phyloP scores from a whole-genome alignment of 2,329 filamentous ascomycete species.

The Microdochium trichocladiopsis region DNA sequence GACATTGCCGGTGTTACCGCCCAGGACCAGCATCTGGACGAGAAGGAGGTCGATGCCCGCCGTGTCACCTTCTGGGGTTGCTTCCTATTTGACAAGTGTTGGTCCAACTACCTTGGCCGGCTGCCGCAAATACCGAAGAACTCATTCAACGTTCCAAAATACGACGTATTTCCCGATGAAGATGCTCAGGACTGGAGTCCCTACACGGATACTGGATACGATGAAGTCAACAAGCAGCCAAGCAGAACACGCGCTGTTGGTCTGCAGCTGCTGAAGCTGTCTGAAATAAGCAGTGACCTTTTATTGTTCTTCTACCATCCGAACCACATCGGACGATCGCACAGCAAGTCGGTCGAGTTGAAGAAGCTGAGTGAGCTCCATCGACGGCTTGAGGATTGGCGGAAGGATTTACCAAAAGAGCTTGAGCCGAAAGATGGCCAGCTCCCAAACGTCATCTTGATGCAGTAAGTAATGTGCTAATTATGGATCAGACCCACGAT shows the following conservation, averaged over 20 bases:
- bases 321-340: slow-evolving; percentile 50
- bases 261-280: slow-evolving; percentile 74
- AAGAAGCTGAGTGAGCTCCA: slow-evolving; percentile 92
- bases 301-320: slow-evolving; percentile 90
- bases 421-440: slow-evolving; percentile 86
- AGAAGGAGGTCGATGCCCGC: slow-evolving; percentile 82
- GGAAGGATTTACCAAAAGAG: slow-evolving; percentile 73
- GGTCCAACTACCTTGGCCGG: slow-evolving; percentile 94
- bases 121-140: slow-evolving; percentile 77
- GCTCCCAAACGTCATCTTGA: slow-evolving; percentile 70
- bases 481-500: neutral
- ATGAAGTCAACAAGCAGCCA: slow-evolving; percentile 66
- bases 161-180: slow-evolving; percentile 84
- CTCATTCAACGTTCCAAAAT: slow-evolving; percentile 78
- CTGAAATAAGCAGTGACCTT: slow-evolving; percentile 89
- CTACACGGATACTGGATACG: slow-evolving; percentile 77
- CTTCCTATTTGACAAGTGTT: slow-evolving; percentile 97
- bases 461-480: slow-evolving; percentile 62
- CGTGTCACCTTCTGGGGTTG: slow-evolving; percentile 96
- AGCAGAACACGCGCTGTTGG: slow-evolving; percentile 77
- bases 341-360: slow-evolving; percentile 74
- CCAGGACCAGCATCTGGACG: slow-evolving; percentile 54
- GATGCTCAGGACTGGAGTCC: slow-evolving; percentile 82
- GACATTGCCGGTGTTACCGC: slow-evolving; percentile 62
- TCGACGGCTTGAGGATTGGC: slow-evolving; percentile 84